A percentile compares a stretch with the other conserved stretches of the same genome.
These are phyloP conservation scores for Hortiboletus flavorubellus DNA, from an alignment of 768 basidiomycete genomes.

Conservation along the genomic window DNA sequence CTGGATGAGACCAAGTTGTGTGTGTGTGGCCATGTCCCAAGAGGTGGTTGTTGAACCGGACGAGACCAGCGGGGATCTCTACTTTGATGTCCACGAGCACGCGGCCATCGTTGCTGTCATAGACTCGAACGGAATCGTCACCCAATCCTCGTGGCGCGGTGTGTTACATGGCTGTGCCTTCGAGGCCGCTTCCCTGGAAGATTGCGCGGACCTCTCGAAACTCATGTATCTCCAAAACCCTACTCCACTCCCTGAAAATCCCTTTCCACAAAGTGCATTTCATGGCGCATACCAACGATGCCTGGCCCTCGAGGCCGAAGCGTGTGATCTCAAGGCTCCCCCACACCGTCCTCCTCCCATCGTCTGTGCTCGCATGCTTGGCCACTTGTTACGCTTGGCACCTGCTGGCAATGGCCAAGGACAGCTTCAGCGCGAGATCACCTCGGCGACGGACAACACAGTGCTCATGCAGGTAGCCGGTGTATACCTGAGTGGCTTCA, in stretches of 20 bases:
- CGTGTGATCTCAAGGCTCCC: background rate
- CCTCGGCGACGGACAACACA: background rate
- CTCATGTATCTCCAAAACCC: too few species aligned
- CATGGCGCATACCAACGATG: background rate
- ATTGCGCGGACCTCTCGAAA: too few species aligned
- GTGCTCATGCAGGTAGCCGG: background rate
- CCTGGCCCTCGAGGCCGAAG: background rate
- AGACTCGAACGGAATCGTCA: too few species aligned
- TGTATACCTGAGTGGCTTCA: background rate
- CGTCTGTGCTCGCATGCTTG: background rate
- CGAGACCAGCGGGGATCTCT: too few species aligned
- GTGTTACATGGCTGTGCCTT: too few species aligned
- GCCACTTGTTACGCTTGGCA: background rate
- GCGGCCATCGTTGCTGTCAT: too few species aligned
- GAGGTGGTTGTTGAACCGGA: too few species aligned
- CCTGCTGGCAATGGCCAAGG: background rate
- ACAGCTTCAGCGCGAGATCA: slow-evolving; percentile 1
- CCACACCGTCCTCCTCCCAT: background rate
- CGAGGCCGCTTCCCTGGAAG: too few species aligned
- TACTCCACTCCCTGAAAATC: background rate
- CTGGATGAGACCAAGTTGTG: too few species aligned
- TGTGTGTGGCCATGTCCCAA: too few species aligned
- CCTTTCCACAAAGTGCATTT: background rate
- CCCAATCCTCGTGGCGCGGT: too few species aligned
- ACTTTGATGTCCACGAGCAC: too few species aligned